Conservation (phyloP, 2,329 filamentous ascomycete species). For the Penicillium sp. region DNA sequence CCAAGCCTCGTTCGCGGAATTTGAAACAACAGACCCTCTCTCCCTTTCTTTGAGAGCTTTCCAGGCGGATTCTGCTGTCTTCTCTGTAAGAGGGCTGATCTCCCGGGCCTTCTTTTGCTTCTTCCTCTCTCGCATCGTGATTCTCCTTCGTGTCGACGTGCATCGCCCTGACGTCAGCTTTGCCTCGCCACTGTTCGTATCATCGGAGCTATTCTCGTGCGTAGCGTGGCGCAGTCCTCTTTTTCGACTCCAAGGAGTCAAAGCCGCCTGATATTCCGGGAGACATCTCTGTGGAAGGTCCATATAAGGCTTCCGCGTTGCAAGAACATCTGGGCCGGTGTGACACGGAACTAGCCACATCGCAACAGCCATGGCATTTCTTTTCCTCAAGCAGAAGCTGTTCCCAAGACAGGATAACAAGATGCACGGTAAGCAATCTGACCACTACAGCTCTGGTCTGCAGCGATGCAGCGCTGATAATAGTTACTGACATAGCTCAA, state of each 20-base stretch:
- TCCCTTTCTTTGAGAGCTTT: background rate
- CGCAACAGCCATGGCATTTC: conserved; percentile 35
- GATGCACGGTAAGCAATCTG: conserved; percentile 11
- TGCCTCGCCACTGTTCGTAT: background rate
- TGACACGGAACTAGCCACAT: background rate
- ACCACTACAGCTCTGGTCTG: background rate
- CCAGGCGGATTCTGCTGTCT: background rate
- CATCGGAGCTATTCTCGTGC: background rate
- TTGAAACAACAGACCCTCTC: background rate
- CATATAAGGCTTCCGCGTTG: background rate
- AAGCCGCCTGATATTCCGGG: background rate
- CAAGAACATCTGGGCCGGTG: background rate
- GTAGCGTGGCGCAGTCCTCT: background rate
- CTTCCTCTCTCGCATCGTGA: background rate
- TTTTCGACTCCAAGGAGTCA: background rate
- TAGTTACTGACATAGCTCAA: conserved; percentile 8
- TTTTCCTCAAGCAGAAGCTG: conserved; percentile 41
- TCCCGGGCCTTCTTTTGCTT: background rate
- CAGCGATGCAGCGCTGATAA: background rate
- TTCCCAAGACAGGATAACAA: conserved; percentile 31
- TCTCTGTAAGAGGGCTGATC: background rate
- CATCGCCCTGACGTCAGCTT: conserved; percentile 4
- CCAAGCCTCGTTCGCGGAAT: background rate
- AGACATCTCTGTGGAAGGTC: background rate
- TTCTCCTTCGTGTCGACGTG: background rate